Conservation (phyloP, 768 basidiomycete genomes). For the Pleurotus citrinopileatus region DNA sequence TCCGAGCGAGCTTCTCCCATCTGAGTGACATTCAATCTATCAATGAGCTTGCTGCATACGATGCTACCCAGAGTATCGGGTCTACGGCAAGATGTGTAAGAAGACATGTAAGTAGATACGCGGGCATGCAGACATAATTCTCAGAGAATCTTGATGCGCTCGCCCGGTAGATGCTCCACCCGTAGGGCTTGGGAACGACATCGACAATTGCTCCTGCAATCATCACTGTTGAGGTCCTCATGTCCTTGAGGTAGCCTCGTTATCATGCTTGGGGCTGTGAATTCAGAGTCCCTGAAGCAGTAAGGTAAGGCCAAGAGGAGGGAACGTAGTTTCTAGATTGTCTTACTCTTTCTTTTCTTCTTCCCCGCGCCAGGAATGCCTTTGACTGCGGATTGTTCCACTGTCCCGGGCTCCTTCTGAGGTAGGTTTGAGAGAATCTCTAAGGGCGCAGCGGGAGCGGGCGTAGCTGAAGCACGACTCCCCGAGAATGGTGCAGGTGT, state of each 20-base stretch:
- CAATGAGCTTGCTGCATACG: background rate
- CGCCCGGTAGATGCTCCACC: background rate
- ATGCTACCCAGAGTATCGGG: background rate
- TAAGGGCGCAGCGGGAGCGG: slow-evolving; percentile 32
- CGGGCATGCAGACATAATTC: no score
- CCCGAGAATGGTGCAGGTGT: slow-evolving; percentile 19
- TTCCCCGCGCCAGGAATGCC: slow-evolving; percentile 51
- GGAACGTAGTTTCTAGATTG: background rate
- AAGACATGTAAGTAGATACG: background rate
- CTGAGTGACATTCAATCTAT: background rate
- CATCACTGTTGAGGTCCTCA: background rate
- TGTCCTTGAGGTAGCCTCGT: background rate
- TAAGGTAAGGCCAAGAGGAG: background rate
- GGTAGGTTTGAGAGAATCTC: slow-evolving; percentile 31
- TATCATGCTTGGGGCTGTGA: slow-evolving; percentile 4
- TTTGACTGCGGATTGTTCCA: slow-evolving; percentile 43
- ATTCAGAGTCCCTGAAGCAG: slow-evolving; percentile 10
- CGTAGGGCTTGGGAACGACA: background rate
- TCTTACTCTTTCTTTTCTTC: slow-evolving; percentile 78
- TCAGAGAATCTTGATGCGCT: background rate
- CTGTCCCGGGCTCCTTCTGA: slow-evolving; percentile 28
- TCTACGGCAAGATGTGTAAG: background rate
- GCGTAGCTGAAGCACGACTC: slow-evolving; percentile 36
- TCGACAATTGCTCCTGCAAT: background rate
- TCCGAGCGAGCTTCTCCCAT: slow-evolving; percentile 1